Base-by-base conservation (phyloP, 305 asterid species). In the Fraxinus paxiana region DNA sequence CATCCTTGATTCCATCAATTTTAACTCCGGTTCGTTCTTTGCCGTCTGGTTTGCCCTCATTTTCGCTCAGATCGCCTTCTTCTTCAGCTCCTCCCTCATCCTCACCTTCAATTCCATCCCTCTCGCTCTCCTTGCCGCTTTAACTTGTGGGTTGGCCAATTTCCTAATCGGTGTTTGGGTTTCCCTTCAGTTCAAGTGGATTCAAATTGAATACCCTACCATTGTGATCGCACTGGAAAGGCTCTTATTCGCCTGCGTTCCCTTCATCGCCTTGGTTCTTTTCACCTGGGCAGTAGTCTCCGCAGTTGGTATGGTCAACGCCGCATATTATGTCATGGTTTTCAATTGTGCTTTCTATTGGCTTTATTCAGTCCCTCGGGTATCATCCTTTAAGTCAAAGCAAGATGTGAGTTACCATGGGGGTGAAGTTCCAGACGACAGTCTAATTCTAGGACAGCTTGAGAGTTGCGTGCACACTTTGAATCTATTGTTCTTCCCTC, bases 251-350 rank as follows among this genome's bases (percentile, higher is more conserved):
- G 98, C 98, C 61, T 92, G 93, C 80, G 89, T 92, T 78, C 99
- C 99, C 7, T 73, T 90, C 2, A 82, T 92, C 4, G 95, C 96
- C 12, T 90, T 98, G 8, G 80, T 91, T 1, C 88, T 96, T 79
- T 96, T 93, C 83, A 90, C 98, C 1, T 96, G 99, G 99, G 99
- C 98, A 38, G 90, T 97, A 17, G 97, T 96, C 43, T 93, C 94
- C 5, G 98, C 98, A 0, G 89, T 96, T 54, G 99, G 99, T 77
- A 91, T 96, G 96, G 63, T 73, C 59, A 93, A 96, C 81, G 94
- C 97, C 12, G 96, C 94, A 48, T 96, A 93, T 87, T 94, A 94
- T 87, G 90, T 94, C 79, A 94, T 96, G 98, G 89, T 83, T 20
- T 96, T 93, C 84, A 90, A 84, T 84, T 96, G 98, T 83, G 74